Percentiles rank a stretch among this genome's conserved stretches.
These are phyloP conservation scores for Penicillium ucsense DNA, from an alignment of 495 filamentous ascomycete species.

Conservation along the genomic window DNA sequence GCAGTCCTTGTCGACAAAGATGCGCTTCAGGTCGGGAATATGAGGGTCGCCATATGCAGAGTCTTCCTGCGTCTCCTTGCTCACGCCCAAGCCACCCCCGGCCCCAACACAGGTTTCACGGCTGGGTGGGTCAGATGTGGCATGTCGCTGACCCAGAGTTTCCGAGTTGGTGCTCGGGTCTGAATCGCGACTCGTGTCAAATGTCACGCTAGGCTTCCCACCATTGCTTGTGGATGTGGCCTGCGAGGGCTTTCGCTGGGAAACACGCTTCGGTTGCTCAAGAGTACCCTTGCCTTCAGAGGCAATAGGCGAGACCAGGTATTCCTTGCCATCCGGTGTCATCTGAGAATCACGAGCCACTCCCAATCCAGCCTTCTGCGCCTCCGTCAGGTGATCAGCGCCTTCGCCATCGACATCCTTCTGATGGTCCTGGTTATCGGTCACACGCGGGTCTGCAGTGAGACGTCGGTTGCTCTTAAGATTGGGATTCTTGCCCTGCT, in stretches of 20 bases:
- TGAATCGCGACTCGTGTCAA: conserved; percentile 34
- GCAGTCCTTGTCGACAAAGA: conserved; percentile 55
- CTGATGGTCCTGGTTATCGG: conserved; percentile 52
- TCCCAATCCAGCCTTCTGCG: conserved; percentile 43
- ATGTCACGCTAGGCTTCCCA: conserved; percentile 33
- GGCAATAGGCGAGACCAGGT: conserved; percentile 49
- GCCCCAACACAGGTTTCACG: conserved; percentile 72
- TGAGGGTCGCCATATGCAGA: conserved; percentile 44
- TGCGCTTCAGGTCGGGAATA: conserved; percentile 55
- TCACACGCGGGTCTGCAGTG: conserved; percentile 55
- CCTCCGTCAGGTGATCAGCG: conserved; percentile 54
- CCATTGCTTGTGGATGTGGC: conserved; percentile 20
- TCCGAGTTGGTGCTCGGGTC: conserved; percentile 12
- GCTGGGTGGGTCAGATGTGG: conserved; percentile 27
- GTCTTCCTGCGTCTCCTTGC: conserved; percentile 32
- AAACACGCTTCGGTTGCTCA: conserved; percentile 33
- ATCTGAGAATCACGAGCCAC: conserved; percentile 60
- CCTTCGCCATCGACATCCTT: conserved; percentile 73
- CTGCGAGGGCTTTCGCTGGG: conserved; percentile 12
- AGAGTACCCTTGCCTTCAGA: conserved; percentile 53
- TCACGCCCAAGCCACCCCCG: conserved; percentile 32
- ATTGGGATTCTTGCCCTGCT: conserved; percentile 53
- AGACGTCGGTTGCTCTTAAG: conserved; percentile 48
- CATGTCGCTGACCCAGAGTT: conserved; percentile 6
- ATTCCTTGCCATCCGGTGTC: conserved; percentile 48